These are phyloP conservation scores for Blumeriella jaapii DNA, from an alignment of 2,329 filamentous ascomycete genomes.

Conservation along the genomic window DNA sequence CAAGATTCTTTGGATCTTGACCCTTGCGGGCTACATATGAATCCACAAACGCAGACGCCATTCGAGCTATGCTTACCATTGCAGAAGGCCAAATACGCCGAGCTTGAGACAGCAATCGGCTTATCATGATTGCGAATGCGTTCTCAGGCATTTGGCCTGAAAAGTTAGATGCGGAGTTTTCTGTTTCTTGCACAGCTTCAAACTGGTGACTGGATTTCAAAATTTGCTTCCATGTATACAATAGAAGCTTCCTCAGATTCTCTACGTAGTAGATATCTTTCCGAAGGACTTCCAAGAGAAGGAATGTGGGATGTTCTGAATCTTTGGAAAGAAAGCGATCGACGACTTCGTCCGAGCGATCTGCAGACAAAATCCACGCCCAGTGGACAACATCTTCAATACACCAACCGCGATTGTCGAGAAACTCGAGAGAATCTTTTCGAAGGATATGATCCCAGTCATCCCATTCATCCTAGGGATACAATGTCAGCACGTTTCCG, in stretches of 20 bases:
- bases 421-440: neutral
- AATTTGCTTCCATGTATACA: slow-evolving; percentile 6
- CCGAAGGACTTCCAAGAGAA: slow-evolving; percentile 22
- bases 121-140: slow-evolving; percentile 15
- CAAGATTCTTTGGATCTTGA: slow-evolving; percentile 3
- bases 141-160: slow-evolving; percentile 11
- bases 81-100: slow-evolving; percentile 22
- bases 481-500: neutral
- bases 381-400: slow-evolving; percentile 21
- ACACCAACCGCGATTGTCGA: slow-evolving; percentile 11
- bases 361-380: slow-evolving; percentile 20
- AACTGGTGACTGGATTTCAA: no score
- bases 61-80: slow-evolving; percentile 18
- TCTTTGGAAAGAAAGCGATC: slow-evolving; percentile 16
- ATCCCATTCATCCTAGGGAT: slow-evolving; percentile 1
- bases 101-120: slow-evolving; percentile 20
- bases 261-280: slow-evolving; percentile 14
- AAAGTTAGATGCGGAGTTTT: no score
- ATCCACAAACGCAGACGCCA: slow-evolving; percentile 17
- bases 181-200: no score
- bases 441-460: slow-evolving; percentile 1
- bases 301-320: slow-evolving; percentile 15
- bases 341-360: slow-evolving; percentile 14
- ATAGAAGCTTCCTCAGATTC: slow-evolving; percentile 7
- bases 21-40: slow-evolving; percentile 4